Evolutionary conservation across 345 rosid species (phyloP).

Genomic region (Boechera retrofracta): DNA sequence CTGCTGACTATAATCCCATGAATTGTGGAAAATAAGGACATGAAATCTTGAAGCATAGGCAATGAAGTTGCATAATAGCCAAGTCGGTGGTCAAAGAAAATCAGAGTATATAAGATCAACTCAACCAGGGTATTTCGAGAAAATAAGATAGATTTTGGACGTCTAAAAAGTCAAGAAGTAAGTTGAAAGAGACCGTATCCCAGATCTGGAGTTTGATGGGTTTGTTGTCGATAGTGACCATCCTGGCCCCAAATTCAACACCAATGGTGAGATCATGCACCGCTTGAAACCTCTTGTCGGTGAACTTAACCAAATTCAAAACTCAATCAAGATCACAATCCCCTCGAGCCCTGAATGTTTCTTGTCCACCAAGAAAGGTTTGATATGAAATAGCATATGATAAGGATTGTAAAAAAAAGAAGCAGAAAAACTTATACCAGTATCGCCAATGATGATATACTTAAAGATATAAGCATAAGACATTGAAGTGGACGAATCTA

Average conservation of each 20-base stretch:
- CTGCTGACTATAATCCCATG: neutral
- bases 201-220: conserved; percentile 96
- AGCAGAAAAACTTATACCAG: conserved; percentile 51
- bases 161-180: conserved; percentile 1
- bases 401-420: neutral
- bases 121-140: neutral
- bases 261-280: conserved; percentile 96
- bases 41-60: neutral
- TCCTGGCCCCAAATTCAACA: conserved; percentile 90
- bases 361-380: conserved; percentile 7
- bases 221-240: conserved; percentile 87
- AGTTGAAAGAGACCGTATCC: conserved; percentile 72
- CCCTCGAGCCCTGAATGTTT: conserved; percentile 11
- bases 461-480: conserved; percentile 93
- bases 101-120: neutral
- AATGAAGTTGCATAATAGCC: neutral
- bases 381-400: neutral
- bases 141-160: neutral
- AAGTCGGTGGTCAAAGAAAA: neutral
- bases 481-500: conserved; percentile 20
- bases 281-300: conserved; percentile 92
- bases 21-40: neutral
- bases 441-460: conserved; percentile 97
- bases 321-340: neutral
- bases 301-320: conserved; percentile 55